phyloP scores from a whole-genome alignment of 2,329 filamentous ascomycete species.

The Claviceps paspali region DNA sequence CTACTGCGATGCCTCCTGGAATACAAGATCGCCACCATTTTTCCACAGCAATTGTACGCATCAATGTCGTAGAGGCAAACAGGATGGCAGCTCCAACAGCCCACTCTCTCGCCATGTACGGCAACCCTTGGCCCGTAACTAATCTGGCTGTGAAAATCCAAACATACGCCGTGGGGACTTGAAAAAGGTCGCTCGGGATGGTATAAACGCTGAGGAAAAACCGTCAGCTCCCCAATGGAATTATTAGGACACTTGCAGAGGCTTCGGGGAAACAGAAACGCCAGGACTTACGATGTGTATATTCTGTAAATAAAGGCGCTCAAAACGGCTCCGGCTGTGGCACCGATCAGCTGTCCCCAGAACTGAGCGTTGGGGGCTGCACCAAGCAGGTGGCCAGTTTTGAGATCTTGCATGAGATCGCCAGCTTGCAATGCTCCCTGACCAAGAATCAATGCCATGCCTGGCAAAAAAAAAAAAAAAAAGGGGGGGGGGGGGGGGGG shows the following conservation, averaged over 20 bases:
- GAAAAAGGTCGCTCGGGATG: conserved; percentile 78
- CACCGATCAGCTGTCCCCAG: conserved; percentile 88
- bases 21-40: conserved; percentile 59
- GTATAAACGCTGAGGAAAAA: conserved; percentile 54
- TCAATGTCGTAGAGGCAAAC: conserved; percentile 55
- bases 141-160: conserved; percentile 95
- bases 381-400: conserved; percentile 85
- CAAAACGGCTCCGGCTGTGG: conserved; percentile 69
- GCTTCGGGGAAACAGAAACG: too few species aligned
- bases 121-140: conserved; percentile 80
- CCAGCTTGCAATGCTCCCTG: conserved; percentile 77
- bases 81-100: conserved; percentile 58
- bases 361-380: conserved; percentile 92
- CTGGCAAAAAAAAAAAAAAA: too few species aligned
- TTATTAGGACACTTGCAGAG: too few species aligned
- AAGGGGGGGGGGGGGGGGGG: too few species aligned
- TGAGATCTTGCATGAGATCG: conserved; percentile 92
- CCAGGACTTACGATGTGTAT: conserved; percentile 51
- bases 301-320: conserved; percentile 78
- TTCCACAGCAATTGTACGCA: conserved; percentile 45
- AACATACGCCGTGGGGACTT: conserved; percentile 87
- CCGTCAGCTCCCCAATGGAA: too few species aligned
- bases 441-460: conserved; percentile 3
- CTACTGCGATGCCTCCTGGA: conserved; percentile 89
- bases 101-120: conserved; percentile 68